Evolutionary conservation across 805 yeast genomes (phyloP), one percentile per base, ranked within the genome.

Genomic region (Zygosaccharomyces kombuchaensis): DNA sequence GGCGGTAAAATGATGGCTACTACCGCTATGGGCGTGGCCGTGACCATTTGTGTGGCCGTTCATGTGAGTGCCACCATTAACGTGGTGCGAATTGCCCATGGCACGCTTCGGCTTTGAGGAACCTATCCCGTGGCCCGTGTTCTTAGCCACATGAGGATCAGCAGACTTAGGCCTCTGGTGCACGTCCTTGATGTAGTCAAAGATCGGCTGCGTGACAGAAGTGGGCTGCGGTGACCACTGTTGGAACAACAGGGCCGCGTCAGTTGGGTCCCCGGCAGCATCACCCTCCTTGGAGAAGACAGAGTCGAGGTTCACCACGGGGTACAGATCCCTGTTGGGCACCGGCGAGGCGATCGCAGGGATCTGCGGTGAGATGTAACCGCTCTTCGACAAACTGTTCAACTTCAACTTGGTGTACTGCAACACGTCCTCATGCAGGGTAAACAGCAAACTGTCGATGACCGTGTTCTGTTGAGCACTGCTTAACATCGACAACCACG

Each of bases 401-500:
- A 79, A 53, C 52, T 72, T 74, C 25, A 73, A 57, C 57, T 72
- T 75, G 45, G 80, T 74, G 40, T 77, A 69, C 29, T 71, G 65
- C 50, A 78, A 60, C 12, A 75, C 73, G 51, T 80, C 83, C 45
- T 75, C 73, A 7, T 78, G 74, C 52, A 80, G 62, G 47, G 69
- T 68, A 38, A 72, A 66, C 47, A 81, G 67, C 59, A 80, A 63
- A 57, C 77, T 74, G 54, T 79, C 84, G 48, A 78, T 69, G 62
- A 78, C 74, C 40, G 75, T 66, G 45, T 75, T 67, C 52, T 71
- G 77, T 50, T 80, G 82, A 37, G 70, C 71, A n/a, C 76, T 71
- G 39, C 67, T 69, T 59, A 80, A 67, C 51, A 67, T 68, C 43
- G 71, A 71, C 49, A 77, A 66, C 82, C 82, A 78, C 48, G 66